Percentiles rank a stretch among this genome's conserved stretches.
These are phyloP conservation scores for Cichorium intybus DNA, from an alignment of 140 eudicot genomes.

Conservation along the genomic window DNA sequence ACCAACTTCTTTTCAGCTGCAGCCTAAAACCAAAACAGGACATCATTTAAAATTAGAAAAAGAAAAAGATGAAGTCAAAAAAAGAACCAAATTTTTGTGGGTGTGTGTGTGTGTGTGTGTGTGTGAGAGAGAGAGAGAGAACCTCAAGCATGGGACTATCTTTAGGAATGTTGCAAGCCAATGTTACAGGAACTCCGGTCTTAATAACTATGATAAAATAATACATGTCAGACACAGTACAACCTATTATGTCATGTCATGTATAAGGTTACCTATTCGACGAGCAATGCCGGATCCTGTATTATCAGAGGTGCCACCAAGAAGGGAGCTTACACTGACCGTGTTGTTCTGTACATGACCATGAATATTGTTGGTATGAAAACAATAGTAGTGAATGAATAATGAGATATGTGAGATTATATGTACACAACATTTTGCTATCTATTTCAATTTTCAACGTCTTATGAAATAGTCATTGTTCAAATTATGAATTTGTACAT, in stretches of 20 bases:
- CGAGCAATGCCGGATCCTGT: conserved; percentile 83
- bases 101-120: not conserved
- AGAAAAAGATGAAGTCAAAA: not conserved
- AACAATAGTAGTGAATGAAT: not conserved
- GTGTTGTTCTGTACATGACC: conserved; percentile 45
- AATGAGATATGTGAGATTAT: not conserved
- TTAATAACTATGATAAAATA: conserved; percentile 32
- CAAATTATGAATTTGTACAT: too few species aligned
- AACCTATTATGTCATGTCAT: too few species aligned
- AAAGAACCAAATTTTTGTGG: too few species aligned
- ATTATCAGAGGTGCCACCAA: conserved; percentile 71
- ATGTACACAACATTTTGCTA: not conserved
- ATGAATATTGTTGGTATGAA: not conserved
- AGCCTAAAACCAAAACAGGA: conserved; percentile 36
- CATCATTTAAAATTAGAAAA: not conserved
- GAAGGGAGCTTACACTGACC: conserved; percentile 58
- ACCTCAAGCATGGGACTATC: conserved; percentile 68
- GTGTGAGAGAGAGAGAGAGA: conserved; percentile 22
- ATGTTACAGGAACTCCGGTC: conserved; percentile 59
- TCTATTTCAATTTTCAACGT: not conserved
- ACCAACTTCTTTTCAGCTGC: conserved; percentile 59
- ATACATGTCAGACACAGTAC: conserved; percentile 12
- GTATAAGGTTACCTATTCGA: conserved; percentile 59
- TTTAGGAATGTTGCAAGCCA: conserved; percentile 75
- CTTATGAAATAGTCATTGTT: too few species aligned